These are phyloP conservation scores for Fusarium sp. DNA, from an alignment of 2,329 filamentous ascomycete genomes.

Conservation along the genomic window DNA sequence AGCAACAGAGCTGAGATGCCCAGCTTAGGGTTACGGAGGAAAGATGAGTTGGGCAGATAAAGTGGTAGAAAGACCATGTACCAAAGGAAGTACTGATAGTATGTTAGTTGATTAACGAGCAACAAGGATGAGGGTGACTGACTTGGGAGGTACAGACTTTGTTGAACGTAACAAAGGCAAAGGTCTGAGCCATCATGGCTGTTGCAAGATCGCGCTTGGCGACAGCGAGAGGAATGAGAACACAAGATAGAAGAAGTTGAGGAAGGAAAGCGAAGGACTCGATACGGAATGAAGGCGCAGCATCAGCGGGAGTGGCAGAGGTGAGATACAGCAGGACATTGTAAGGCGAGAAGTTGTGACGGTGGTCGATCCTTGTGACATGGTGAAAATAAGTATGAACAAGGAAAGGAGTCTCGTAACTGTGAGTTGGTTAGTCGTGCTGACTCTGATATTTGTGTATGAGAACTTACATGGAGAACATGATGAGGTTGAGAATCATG, in stretches of 20 bases:
- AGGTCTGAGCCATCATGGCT: constrained; percentile 93
- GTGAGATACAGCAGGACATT: constrained; percentile 90
- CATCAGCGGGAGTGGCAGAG: constrained; percentile 66
- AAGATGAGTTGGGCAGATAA: constrained; percentile 83
- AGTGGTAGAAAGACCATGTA: constrained; percentile 94
- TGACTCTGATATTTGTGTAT: not conserved
- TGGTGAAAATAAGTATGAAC: constrained; percentile 94
- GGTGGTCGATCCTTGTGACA: constrained; percentile 90
- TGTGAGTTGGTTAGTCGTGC: constrained; percentile 44
- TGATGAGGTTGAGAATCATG: constrained; percentile 74
- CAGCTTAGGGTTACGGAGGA: constrained; percentile 67
- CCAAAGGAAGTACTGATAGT: constrained; percentile 90
- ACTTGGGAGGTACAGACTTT: constrained; percentile 99
- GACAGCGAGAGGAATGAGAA: constrained; percentile 78
- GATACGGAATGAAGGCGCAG: constrained; percentile 55
- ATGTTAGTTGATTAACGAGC: constrained; percentile 18
- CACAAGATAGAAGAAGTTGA: constrained; percentile 81
- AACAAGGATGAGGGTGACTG: constrained; percentile 44
- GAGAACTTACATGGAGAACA: constrained; percentile 75
- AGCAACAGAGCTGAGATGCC: constrained; percentile 73
- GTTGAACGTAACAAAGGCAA: constrained; percentile 97
- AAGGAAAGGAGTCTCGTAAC: constrained; percentile 83
- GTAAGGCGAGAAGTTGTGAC: constrained; percentile 98
- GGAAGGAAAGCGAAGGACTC: constrained; percentile 90
- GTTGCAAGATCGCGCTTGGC: constrained; percentile 84